These are phyloP conservation scores for Fragaria nilgerrensis DNA, from an alignment of 306 rosid species.

Conservation along the genomic window DNA sequence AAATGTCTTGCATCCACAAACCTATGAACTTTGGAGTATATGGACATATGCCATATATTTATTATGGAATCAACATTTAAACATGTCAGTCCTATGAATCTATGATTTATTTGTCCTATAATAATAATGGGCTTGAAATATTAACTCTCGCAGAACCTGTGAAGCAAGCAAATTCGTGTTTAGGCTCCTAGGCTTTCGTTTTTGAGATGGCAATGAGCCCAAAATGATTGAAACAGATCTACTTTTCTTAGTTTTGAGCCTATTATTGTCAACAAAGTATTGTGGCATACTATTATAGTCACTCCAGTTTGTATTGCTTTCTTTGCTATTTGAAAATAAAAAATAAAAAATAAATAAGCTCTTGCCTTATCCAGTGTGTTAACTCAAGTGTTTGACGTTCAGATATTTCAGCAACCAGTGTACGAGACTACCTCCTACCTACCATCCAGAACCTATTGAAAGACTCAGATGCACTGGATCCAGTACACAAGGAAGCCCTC, in stretches of 20 bases:
- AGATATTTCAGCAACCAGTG: conserved; percentile 71
- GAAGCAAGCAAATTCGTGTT: neutral
- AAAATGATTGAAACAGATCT: neutral
- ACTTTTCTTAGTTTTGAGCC: neutral
- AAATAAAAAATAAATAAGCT: neutral
- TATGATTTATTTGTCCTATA: neutral
- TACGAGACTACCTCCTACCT: conserved; percentile 79
- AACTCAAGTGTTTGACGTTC: conserved; percentile 16
- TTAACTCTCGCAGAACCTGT: neutral
- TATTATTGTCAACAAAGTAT: neutral
- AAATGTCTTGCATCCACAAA: too few relatives aligned
- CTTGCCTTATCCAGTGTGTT: conserved; percentile 17
- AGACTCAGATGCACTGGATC: conserved; percentile 82
- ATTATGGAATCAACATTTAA: neutral
- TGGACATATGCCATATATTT: neutral
- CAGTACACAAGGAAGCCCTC: conserved; percentile 98
- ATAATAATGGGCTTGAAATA: neutral
- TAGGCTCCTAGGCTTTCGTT: neutral
- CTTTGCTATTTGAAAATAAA: neutral
- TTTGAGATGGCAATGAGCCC: neutral
- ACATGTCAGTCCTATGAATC: too few relatives aligned
- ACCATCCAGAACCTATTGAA: conserved; percentile 76
- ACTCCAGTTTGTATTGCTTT: neutral
- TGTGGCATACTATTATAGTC: neutral
- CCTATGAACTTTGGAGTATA: neutral